Evolutionary conservation across 2,329 filamentous ascomycete species (phyloP), one percentile per base, ranked within the genome.

Genomic region (Cordyceps javanica): DNA sequence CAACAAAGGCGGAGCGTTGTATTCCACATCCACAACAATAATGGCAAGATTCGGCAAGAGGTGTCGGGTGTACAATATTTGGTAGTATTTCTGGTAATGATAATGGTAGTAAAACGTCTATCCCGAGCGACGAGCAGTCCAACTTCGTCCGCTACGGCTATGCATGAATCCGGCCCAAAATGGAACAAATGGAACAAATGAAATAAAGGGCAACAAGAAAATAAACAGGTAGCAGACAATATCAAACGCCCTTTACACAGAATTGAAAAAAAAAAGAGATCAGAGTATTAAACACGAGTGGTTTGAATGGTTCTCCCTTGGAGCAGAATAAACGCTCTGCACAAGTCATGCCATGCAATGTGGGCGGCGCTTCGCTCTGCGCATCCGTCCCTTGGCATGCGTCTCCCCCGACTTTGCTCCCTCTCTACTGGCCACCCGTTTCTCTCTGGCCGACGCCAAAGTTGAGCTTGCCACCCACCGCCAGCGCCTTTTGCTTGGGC

Each of bases 371-470:
- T 3, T n/a, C n/a, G n/a, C n/a, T 5, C 11, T n/a, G 30, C 48
- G 16, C 28, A 2, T 23, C 21, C 9, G n/a, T n/a, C 32, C 14
- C n/a, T n/a, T 39, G 25, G n/a, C 34, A 14, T 39, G 13, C 32
- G 39, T 51, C 11, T 16, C 14, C 26, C 10, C 7, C 34, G 26
- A 41, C 8, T 10, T n/a, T 10, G 16, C 4, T n/a, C 11, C 49
- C 19, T 41, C 16, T 9, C 16, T 25, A 55, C 42, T 48, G 42
- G 9, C 11, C 16, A 19, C 34, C 45, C 25, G 46, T 30, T 16
- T 55, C 57, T 6, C 34, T 23, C 57, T 59, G 57, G n/a, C 44
- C 46, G 46, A 50, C 57, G 42, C 32, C 34, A 51, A 59, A 45
- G 57, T 48, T 46, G 30, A 59, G 57, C 57, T 59, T 59, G 26